Percentiles rank a stretch among this genome's conserved stretches.
These are phyloP conservation scores for Linderina pennispora DNA, from an alignment of 192 early-diverging fungal genomes.

Conservation along the genomic window DNA sequence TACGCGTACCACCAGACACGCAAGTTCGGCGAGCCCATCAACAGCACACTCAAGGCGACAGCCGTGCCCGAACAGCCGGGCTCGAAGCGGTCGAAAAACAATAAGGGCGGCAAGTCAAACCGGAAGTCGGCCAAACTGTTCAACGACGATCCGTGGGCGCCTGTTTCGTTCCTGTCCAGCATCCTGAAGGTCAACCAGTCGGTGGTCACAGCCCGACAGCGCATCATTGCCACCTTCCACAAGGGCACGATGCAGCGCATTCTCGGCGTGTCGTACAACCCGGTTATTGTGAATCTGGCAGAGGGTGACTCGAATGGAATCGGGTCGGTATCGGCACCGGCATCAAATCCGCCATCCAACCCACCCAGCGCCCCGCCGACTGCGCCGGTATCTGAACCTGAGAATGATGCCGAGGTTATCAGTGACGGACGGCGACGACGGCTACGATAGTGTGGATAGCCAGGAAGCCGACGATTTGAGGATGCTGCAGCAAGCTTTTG, in stretches of 20 bases:
- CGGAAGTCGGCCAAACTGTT: background rate
- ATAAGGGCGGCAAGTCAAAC: conserved; percentile 10
- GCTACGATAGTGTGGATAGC: too few species aligned
- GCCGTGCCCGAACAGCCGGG: background rate
- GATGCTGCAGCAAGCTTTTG: too few species aligned
- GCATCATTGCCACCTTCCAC: conserved; percentile 20
- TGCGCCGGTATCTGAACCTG: too few species aligned
- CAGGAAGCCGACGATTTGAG: too few species aligned
- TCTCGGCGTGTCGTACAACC: conserved; percentile 34
- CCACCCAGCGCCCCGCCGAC: too few species aligned
- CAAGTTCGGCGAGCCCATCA: conserved; percentile 40
- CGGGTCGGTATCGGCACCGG: too few species aligned
- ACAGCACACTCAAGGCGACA: conserved; percentile 13
- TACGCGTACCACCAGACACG: conserved; percentile 47
- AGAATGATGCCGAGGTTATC: too few species aligned
- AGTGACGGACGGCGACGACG: too few species aligned
- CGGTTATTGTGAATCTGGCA: too few species aligned
- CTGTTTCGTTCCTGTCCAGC: conserved; percentile 42
- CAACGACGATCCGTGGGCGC: conserved; percentile 33
- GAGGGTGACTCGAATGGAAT: too few species aligned
- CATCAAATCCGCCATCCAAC: too few species aligned
- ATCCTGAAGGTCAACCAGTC: conserved; percentile 16
- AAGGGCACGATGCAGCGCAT: conserved; percentile 26
- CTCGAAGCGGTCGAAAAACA: conserved; percentile 17
- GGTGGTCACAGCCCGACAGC: conserved; percentile 10